Evolutionary conservation across 2,329 filamentous ascomycete species (phyloP), one percentile per base, ranked within the genome.

Genomic region (Claviceps digitariae): DNA sequence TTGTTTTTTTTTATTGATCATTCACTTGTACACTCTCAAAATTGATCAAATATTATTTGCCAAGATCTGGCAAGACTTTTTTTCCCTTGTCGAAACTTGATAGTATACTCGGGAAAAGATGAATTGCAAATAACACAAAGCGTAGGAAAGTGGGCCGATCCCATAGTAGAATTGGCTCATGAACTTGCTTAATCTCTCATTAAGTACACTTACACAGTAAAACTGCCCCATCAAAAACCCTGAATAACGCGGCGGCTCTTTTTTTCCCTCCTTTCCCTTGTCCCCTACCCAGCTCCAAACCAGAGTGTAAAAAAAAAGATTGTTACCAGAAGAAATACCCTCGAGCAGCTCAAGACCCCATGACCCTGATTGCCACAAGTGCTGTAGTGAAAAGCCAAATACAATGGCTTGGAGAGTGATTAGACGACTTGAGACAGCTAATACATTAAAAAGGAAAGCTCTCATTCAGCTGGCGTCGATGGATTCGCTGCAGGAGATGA

Each of bases 401-500:
- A 21, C 5, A n/a, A n/a, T 47, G 40, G 31, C 36, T 38, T 47
- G 40, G 38, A 46, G 48, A 36, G 47, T 17, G 15, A 50, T 3
- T 15, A 48, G 36, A n/a, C 20, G 36, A 27, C 34, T 36, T 12
- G 23, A 50, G 20, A 46, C 23, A 49, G 40, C 31, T 45, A 15
- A 27, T n/a, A 15, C 25, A 20, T 38, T 21, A 41, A 20, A 12
- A 15, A 23, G 5, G 15, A 12, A 15, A 23, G 5, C 21, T 40
- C 29, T 53, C 25, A 56, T 50, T 56, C 55, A 56, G 74, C 66
- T 52, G 76, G 71, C 57, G 78, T 72, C 48, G 77, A 72, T n/a
- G 75, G 67, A n/a, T 69, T 64, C 15, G 69, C 67, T 41, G 78
- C 78, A 15, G 77, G 74, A 29, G 79, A 80, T 34, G 74, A 73